Conservation (phyloP, 345 rosid species). For the Sisymbrium altissimum region DNA sequence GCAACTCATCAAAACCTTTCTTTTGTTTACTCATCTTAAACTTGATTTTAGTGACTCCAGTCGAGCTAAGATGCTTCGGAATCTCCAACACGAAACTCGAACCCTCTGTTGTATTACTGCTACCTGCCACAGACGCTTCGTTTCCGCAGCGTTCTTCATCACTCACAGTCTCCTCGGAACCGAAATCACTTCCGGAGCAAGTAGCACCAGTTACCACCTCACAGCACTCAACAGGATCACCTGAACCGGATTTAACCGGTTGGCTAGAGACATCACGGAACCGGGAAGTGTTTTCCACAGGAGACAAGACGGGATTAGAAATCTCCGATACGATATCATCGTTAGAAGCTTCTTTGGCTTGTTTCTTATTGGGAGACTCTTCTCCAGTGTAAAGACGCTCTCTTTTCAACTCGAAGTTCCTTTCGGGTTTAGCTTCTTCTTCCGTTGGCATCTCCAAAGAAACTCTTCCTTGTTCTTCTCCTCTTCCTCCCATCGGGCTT, state of each 20-base stretch:
- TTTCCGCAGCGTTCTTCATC: constrained; percentile 49
- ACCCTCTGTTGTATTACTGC: constrained; percentile 15
- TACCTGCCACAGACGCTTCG: constrained; percentile 19
- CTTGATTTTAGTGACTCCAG: constrained; percentile 83
- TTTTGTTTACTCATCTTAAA: constrained; percentile 76
- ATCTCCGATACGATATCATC: constrained; percentile 86
- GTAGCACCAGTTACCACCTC: background rate
- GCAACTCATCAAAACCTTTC: constrained; percentile 40
- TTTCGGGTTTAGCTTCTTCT: constrained; percentile 27
- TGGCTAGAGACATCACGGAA: constrained; percentile 57
- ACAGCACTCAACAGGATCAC: constrained; percentile 30
- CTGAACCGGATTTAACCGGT: constrained; percentile 29
- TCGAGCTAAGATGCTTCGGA: constrained; percentile 75
- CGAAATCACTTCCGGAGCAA: constrained; percentile 38
- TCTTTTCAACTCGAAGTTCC: constrained; percentile 42
- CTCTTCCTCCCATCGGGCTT: too few relatives aligned
- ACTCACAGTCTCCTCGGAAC: constrained; percentile 51
- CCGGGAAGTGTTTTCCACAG: constrained; percentile 44
- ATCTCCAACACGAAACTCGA: constrained; percentile 69
- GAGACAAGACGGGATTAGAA: constrained; percentile 64
- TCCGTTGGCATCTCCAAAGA: constrained; percentile 38
- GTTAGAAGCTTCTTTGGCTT: constrained; percentile 58
- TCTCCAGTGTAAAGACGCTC: constrained; percentile 37
- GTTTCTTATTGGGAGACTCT: constrained; percentile 48
- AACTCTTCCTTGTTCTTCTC: constrained; percentile 54